phyloP scores from a whole-genome alignment of 2,329 filamentous ascomycete genomes.

The Fusarium devonianum region DNA sequence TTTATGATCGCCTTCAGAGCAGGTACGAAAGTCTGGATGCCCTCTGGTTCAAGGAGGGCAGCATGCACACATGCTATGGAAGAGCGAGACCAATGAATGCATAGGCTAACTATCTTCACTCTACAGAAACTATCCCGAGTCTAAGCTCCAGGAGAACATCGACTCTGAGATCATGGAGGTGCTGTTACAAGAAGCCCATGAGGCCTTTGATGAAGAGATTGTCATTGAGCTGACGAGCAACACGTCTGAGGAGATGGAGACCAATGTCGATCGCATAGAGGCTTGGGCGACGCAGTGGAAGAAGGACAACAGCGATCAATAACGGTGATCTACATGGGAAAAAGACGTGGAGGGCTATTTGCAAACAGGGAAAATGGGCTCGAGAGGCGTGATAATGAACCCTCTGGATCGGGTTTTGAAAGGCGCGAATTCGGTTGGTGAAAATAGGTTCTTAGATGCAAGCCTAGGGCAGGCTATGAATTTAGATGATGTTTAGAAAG shows the following conservation, averaged over 20 bases:
- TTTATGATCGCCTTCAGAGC: conserved; percentile 83
- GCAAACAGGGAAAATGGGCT: background rate
- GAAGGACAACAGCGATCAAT: conserved; percentile 59
- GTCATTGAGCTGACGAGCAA: conserved; percentile 90
- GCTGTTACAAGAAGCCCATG: conserved; percentile 85
- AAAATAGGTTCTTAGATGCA: conserved; percentile 36
- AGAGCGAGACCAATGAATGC: background rate
- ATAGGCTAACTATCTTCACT: background rate
- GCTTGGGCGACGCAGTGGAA: conserved; percentile 86
- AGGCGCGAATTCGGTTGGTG: conserved; percentile 15
- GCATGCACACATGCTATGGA: too few relatives aligned
- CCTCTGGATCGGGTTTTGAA: background rate
- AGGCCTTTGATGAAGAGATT: conserved; percentile 85
- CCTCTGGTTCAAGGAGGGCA: too few relatives aligned
- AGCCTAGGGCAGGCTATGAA: conserved; percentile 27
- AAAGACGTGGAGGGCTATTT: background rate
- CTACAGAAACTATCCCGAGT: conserved; percentile 77
- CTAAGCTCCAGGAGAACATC: conserved; percentile 93
- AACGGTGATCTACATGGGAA: background rate
- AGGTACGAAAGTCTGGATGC: conserved; percentile 58
- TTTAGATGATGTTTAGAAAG: conserved; percentile 27
- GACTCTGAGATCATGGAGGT: conserved; percentile 99
- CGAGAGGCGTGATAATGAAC: too few relatives aligned
- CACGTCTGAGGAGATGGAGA: conserved; percentile 82
- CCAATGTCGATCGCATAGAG: conserved; percentile 84